A percentile compares a stretch with the other conserved stretches of the same genome.
Conservation (phyloP, 139 green algal genomes). For the Chlorella sp. region DNA sequence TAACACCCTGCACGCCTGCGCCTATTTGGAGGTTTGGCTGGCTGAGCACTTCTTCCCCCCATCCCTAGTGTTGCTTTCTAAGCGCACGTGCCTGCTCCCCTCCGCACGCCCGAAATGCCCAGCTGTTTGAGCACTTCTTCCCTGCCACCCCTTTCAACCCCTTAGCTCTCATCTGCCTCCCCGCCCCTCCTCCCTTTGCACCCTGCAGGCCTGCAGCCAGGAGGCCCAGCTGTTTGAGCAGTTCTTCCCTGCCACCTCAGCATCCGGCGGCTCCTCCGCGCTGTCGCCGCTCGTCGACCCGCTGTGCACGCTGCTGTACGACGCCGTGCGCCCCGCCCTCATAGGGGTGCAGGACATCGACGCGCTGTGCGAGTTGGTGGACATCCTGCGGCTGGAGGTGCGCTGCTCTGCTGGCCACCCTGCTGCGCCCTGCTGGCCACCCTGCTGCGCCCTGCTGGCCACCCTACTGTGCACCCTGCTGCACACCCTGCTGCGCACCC, state of each 20-base stretch:
- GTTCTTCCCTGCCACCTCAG: slow-evolving; percentile 79
- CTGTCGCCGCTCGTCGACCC: slow-evolving; percentile 84
- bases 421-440: too few species aligned
- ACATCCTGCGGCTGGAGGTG: slow-evolving; percentile 57
- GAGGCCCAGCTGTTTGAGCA: slow-evolving; percentile 90
- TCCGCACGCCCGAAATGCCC: slow-evolving; percentile 72
- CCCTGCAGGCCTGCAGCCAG: slow-evolving; percentile 74
- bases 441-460: too few species aligned
- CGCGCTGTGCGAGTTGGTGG: slow-evolving; percentile 87
- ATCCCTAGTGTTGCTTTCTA: too few species aligned
- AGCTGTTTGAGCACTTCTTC: slow-evolving; percentile 94
- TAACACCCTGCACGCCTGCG: slow-evolving; percentile 53
- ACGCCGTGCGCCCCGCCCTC: slow-evolving; percentile 67
- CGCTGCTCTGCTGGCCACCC: too few species aligned
- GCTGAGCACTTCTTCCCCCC: slow-evolving; percentile 88
- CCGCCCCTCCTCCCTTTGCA: neutral
- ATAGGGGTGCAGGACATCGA: slow-evolving; percentile 86
- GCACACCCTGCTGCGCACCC: too few species aligned
- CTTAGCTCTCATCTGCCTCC: neutral
- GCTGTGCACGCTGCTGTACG: slow-evolving; percentile 91
- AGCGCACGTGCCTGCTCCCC: neutral
- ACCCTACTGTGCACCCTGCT: too few species aligned
- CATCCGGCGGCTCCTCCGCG: slow-evolving; percentile 24
- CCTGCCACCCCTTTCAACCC: neutral
- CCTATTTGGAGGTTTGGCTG: slow-evolving; percentile 85